These are phyloP conservation scores for Boletus eberwhitei DNA, from an alignment of 768 basidiomycete species.

Conservation along the genomic window DNA sequence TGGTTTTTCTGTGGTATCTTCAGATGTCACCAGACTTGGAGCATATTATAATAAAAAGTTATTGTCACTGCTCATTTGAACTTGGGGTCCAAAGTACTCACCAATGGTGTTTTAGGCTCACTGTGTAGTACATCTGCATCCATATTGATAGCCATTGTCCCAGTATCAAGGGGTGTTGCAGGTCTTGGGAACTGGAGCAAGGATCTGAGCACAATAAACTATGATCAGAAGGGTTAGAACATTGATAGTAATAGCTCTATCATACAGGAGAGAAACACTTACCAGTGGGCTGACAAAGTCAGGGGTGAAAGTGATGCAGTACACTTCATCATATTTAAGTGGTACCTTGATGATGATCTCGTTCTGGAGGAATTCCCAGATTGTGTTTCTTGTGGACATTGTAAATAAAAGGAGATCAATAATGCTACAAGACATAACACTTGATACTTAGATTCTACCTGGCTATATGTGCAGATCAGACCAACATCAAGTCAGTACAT, in stretches of 20 bases:
- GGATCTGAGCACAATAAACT: neutral
- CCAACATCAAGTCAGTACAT: too few relatives aligned
- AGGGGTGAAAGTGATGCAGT: neutral
- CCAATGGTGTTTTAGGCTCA: too few relatives aligned
- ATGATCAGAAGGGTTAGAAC: neutral
- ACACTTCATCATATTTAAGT: neutral
- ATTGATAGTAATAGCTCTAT: neutral
- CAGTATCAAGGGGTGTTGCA: neutral
- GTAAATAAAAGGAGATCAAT: neutral
- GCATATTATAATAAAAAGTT: too few relatives aligned
- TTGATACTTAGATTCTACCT: too few relatives aligned
- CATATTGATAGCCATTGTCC: neutral
- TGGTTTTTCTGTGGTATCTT: neutral
- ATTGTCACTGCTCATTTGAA: too few relatives aligned
- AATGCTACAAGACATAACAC: too few relatives aligned
- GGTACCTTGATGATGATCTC: too few relatives aligned
- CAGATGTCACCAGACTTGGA: neutral
- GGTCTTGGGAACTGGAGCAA: neutral
- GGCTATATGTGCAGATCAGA: too few relatives aligned
- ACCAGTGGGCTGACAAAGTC: neutral
- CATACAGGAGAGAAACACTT: neutral
- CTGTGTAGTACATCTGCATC: neutral
- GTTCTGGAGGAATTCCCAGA: neutral
- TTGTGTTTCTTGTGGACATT: neutral
- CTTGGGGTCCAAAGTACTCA: too few relatives aligned